These are phyloP conservation scores for Thamnidium elegans DNA, from an alignment of 192 early-diverging fungal genomes.

Conservation along the genomic window DNA sequence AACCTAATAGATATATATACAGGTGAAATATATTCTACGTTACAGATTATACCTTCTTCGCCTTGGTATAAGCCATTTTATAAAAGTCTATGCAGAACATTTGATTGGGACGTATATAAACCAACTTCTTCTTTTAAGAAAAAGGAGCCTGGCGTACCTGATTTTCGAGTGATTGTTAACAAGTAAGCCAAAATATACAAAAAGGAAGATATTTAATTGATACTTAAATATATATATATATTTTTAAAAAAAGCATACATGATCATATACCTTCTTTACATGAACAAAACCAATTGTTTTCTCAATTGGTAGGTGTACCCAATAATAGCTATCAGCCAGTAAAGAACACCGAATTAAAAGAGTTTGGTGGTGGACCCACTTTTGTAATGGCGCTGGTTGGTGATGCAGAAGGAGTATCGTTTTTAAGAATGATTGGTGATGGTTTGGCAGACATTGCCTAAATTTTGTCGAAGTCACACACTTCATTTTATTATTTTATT, in stretches of 20 bases:
- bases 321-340: neutral
- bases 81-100: neutral
- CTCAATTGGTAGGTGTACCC: neutral
- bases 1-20: neutral
- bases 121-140: constrained; percentile 44
- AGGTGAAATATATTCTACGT: constrained; percentile 15
- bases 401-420: constrained; percentile 20
- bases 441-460: constrained; percentile 19
- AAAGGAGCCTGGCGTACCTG: constrained; percentile 43
- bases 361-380: neutral
- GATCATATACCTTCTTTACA: neutral
- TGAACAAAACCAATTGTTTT: constrained; percentile 1
- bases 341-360: constrained; percentile 1
- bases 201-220: neutral
- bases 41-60: constrained; percentile 14
- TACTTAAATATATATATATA: neutral
- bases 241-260: constrained; percentile 5
- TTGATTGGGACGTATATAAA: constrained; percentile 49
- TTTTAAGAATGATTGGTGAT: constrained; percentile 21
- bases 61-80: constrained; percentile 19
- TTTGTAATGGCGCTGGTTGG: constrained; percentile 24
- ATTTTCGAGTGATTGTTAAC: constrained; percentile 41
- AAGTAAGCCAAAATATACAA: constrained; percentile 25
- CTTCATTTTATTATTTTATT: neutral
- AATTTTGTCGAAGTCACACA: neutral